Evolutionary conservation across 139 green algal genomes (phyloP).

Genomic region (Pseudopediastrum boryanum): DNA sequence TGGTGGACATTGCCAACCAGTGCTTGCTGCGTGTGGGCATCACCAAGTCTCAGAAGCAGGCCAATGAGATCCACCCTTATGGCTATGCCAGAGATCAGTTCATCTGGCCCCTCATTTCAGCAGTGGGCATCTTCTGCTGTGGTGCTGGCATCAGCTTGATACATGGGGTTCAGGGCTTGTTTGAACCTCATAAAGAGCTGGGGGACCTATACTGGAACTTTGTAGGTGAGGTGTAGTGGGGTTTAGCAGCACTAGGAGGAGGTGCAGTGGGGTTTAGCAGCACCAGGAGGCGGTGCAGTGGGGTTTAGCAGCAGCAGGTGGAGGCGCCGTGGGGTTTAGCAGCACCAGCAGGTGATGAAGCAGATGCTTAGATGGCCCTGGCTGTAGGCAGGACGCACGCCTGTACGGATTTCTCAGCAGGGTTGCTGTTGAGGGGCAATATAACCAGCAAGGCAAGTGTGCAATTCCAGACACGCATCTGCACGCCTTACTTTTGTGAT

Average conservation of each 20-base stretch:
- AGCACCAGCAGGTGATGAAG: no score
- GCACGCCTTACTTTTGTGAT: no score
- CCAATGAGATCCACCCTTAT: constrained; percentile 83
- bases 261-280: background rate
- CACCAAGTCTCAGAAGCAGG: constrained; percentile 49
- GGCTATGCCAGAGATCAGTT: constrained; percentile 93
- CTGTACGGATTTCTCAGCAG: no score
- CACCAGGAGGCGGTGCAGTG: background rate
- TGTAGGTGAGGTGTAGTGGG: constrained; percentile 30
- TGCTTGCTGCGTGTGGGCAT: constrained; percentile 81
- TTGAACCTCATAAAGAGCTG: constrained; percentile 42
- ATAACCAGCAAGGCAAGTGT: no score
- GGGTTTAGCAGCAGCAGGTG: no score
- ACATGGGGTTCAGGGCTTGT: constrained; percentile 77
- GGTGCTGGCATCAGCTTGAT: constrained; percentile 84
- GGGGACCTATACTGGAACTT: constrained; percentile 46
- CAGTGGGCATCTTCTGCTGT: constrained; percentile 93
- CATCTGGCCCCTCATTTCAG: constrained; percentile 89
- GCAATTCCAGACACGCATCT: no score
- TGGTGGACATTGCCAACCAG: constrained; percentile 92
- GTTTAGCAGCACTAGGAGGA: no score
- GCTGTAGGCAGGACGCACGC: no score
- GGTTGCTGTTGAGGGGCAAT: no score
- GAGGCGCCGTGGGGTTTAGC: background rate
- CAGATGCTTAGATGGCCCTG: no score